phyloP scores from a whole-genome alignment of 2,329 filamentous ascomycete species.

The Chalara sp. region DNA sequence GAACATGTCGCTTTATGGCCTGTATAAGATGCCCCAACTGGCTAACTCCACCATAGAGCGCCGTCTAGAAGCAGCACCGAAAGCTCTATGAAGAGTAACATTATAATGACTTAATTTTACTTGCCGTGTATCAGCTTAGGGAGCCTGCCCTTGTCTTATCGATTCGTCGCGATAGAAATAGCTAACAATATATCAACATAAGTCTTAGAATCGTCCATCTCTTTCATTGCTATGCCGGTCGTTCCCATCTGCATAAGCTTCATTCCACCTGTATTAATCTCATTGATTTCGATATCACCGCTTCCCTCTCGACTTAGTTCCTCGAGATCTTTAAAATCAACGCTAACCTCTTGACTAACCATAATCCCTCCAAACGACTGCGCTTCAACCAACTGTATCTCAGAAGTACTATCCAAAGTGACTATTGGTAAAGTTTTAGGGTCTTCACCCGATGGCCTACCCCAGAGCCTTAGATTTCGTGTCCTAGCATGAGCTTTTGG shows the following conservation, averaged over 20 bases:
- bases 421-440: no score
- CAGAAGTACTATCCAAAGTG: not conserved
- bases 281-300: not conserved
- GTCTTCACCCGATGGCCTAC: no score
- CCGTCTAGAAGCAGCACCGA: no score
- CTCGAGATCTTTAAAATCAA: conserved; percentile 33
- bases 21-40: no score
- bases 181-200: conserved; percentile 12
- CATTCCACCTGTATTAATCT: not conserved
- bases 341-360: conserved; percentile 55
- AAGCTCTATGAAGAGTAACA: no score
- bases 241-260: conserved; percentile 2
- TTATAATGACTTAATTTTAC: no score
- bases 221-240: conserved; percentile 5
- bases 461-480: no score
- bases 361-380: conserved; percentile 49
- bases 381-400: conserved; percentile 7
- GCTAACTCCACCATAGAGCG: no score
- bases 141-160: no score
- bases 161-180: conserved; percentile 2
- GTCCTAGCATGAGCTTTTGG: not conserved
- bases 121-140: no score
- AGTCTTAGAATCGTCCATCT: conserved; percentile 9
- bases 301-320: not conserved
- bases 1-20: no score